A percentile compares a stretch with the other conserved stretches of the same genome.
Conservation (phyloP, 257 asterid genomes). For the Primulina tabacum region DNA sequence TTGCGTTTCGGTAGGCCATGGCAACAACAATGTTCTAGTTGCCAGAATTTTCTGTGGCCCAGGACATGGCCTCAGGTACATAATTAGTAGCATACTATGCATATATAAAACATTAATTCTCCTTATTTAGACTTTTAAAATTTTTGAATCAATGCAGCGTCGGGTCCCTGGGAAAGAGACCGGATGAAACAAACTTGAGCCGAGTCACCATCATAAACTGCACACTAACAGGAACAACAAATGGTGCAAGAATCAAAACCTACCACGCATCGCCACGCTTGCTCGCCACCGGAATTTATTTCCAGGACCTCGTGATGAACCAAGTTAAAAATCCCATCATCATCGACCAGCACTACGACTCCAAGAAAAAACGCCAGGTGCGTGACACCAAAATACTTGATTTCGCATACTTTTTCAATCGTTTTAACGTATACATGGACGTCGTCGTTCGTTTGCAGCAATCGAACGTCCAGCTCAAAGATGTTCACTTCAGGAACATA, state of each 20-base stretch:
- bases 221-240: conserved; percentile 53
- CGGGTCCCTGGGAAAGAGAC: conserved; percentile 78
- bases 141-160: conserved; percentile 30
- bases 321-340: conserved; percentile 60
- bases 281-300: conserved; percentile 34
- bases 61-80: conserved; percentile 62
- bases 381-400: background rate
- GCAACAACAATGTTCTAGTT: conserved; percentile 32
- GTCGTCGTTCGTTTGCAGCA: conserved; percentile 30
- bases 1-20: conserved; percentile 54
- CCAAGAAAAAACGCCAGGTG: conserved; percentile 36
- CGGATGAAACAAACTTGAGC: conserved; percentile 34
- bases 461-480: conserved; percentile 53
- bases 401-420: too few species aligned
- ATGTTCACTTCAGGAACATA: conserved; percentile 55
- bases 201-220: conserved; percentile 46
- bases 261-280: conserved; percentile 44
- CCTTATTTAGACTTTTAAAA: too few species aligned
- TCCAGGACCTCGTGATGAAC: conserved; percentile 42
- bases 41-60: conserved; percentile 46
- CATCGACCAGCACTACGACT: conserved; percentile 67
- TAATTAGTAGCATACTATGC: background rate
- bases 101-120: too few species aligned
- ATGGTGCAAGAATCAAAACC: conserved; percentile 78
- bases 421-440: background rate